Conservation (phyloP, 805 yeast genomes). For the Ogataea thermomethanolica region DNA sequence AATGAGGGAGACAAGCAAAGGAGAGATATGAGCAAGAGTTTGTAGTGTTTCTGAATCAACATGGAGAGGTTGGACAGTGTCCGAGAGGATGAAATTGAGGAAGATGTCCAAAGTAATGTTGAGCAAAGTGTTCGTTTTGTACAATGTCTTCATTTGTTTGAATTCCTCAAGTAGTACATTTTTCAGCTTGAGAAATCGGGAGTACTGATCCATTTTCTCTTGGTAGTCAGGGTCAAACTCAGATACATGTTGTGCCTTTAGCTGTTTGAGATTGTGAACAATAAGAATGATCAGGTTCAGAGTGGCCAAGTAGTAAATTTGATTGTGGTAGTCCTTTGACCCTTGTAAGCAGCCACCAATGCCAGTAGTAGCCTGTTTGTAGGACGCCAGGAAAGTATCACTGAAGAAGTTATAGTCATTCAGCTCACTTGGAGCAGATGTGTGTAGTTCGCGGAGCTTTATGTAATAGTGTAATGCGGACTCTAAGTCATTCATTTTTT, state of each 20-base stretch:
- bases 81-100: slow-evolving; percentile 6
- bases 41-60: slow-evolving; percentile 4
- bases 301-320: slow-evolving; percentile 23
- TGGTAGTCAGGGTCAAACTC: slow-evolving; percentile 24
- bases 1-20: slow-evolving; percentile 26
- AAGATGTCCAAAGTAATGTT: slow-evolving; percentile 12
- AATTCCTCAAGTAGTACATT: slow-evolving; percentile 18
- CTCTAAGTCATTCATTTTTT: slow-evolving; percentile 34
- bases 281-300: slow-evolving; percentile 25
- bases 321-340: slow-evolving; percentile 20
- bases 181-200: slow-evolving; percentile 19
- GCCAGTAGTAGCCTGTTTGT: slow-evolving; percentile 23
- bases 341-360: slow-evolving; percentile 24
- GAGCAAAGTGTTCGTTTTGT: slow-evolving; percentile 6
- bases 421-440: slow-evolving; percentile 18
- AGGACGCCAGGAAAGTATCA: slow-evolving; percentile 22
- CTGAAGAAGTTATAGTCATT: slow-evolving; percentile 22
- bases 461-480: slow-evolving; percentile 40
- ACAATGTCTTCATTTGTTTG: slow-evolving; percentile 5
- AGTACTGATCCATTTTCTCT: slow-evolving; percentile 19
- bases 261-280: slow-evolving; percentile 16
- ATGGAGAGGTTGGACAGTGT: not conserved
- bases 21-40: slow-evolving; percentile 18
- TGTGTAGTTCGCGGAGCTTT: slow-evolving; percentile 31
- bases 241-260: slow-evolving; percentile 15